Evolutionary conservation across 176 grass and related monocot species (phyloP), one percentile per base, ranked within the genome.

Genomic region (Avena eriantha): DNA sequence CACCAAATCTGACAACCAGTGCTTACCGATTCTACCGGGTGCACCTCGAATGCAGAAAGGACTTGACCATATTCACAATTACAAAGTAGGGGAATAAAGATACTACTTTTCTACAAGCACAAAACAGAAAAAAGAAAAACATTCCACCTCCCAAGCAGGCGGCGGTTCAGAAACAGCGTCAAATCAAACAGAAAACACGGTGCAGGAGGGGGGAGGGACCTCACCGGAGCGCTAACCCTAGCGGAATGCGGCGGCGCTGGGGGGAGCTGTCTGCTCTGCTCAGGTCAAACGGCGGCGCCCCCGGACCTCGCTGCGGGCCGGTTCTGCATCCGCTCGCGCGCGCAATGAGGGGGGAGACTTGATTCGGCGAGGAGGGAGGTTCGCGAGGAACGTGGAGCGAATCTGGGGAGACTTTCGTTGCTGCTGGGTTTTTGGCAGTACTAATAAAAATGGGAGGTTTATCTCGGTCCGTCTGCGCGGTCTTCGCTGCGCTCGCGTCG

Each of bases 301-400:
- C n/a, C 16, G 56, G 82, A 76, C 34, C 41, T 47, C 39, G 45
- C 65, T 0, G 8, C 51, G 8, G 8, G 36, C 39, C 3, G 8
- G 65, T 19, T 1, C 7, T 57, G 6, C 55, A n/a, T 6, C 58
- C 8, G 78, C 2, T 48, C 24, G 46, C 12, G 21, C 48, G 79
- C 65, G 4, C 72, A 35, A 63, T 34, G 82, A 36, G 34, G 33
- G n/a, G 35, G 23, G 68, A 29, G 29, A 29, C 18, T 11, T 51
- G 83, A 85, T 76, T 76, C 26, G 82, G 54, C 41, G 72, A 53
- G 34, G 16, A 14, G 53, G 2, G 33, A 4, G 43, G 21, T 41
- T 19, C 3, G 56, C 39, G 31, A 8, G 74, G 75, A 85, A 85
- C 49, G 71, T 26, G 73, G 83, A 65, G 83, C 73, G 61, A 85